Percentiles rank a stretch among this genome's conserved stretches.
phyloP scores from a whole-genome alignment of 2,329 filamentous ascomycete genomes.

The Colletotrichum abscissum region DNA sequence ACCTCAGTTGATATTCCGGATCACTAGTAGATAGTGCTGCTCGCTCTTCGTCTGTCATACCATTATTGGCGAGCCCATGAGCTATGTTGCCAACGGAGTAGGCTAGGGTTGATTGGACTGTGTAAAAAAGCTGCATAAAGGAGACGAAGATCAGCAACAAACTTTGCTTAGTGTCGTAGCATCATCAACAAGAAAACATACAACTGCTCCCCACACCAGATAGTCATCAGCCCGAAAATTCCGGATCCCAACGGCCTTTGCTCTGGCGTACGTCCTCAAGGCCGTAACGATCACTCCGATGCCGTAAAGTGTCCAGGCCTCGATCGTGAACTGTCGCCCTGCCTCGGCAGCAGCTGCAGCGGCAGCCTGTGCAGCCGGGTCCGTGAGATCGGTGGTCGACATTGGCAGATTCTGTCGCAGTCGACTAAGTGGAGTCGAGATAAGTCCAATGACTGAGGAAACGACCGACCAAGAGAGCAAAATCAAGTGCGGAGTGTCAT shows the following conservation, averaged over 20 bases:
- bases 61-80: conserved; percentile 65
- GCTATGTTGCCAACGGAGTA: conserved; percentile 61
- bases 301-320: conserved; percentile 43
- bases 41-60: conserved; percentile 64
- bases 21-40: conserved; percentile 53
- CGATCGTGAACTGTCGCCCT: conserved; percentile 33
- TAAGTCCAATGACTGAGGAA: neutral
- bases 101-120: conserved; percentile 59
- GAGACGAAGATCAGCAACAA: neutral
- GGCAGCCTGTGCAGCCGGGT: conserved; percentile 38
- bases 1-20: conserved; percentile 56
- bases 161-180: too few relatives aligned
- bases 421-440: neutral
- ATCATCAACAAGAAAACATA: neutral
- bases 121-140: conserved; percentile 58
- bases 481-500: neutral
- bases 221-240: conserved; percentile 45
- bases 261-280: conserved; percentile 44
- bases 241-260: conserved; percentile 39
- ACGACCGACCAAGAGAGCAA: neutral
- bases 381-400: neutral
- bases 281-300: conserved; percentile 41
- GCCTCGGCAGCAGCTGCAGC: conserved; percentile 39
- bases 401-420: neutral
- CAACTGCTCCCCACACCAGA: conserved; percentile 40